Conservation (phyloP, 2,329 filamentous ascomycete genomes). For the Teratosphaeria epicoccoides region DNA sequence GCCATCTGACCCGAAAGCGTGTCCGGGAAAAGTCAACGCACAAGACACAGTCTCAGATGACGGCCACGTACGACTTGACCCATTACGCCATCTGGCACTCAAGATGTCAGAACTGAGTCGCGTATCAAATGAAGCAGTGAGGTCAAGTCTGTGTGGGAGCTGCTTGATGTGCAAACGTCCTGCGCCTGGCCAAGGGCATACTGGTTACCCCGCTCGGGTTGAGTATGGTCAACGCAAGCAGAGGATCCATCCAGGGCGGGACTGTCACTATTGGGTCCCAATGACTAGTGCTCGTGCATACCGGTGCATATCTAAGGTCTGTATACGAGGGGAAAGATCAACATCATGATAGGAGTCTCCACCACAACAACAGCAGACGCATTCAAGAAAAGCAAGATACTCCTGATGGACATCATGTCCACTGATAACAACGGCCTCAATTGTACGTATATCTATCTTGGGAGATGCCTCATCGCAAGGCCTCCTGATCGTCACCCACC, state of each 20-base stretch:
- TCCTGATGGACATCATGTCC: neutral
- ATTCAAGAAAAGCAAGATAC: neutral
- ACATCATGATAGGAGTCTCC: neutral
- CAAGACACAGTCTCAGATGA: no score
- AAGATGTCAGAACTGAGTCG: no score
- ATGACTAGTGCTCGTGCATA: neutral
- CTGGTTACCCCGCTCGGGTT: no score
- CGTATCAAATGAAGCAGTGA: no score
- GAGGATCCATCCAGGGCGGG: no score
- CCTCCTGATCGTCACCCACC: neutral
- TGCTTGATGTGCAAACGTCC: no score
- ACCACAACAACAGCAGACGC: neutral
- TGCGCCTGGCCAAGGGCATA: no score
- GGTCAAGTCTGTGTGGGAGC: no score
- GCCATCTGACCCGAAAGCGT: neutral
- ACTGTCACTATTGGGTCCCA: neutral
- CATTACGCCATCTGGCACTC: no score
- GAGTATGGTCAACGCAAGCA: no score
- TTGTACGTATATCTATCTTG: neutral
- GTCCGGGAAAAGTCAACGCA: no score
- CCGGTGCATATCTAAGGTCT: neutral
- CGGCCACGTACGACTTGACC: no score
- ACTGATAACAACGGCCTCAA: neutral
- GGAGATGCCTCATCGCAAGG: neutral
- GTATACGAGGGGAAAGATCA: neutral